These are phyloP conservation scores for Lachnellula cervina DNA, from an alignment of 2,329 filamentous ascomycete species.

Conservation along the genomic window DNA sequence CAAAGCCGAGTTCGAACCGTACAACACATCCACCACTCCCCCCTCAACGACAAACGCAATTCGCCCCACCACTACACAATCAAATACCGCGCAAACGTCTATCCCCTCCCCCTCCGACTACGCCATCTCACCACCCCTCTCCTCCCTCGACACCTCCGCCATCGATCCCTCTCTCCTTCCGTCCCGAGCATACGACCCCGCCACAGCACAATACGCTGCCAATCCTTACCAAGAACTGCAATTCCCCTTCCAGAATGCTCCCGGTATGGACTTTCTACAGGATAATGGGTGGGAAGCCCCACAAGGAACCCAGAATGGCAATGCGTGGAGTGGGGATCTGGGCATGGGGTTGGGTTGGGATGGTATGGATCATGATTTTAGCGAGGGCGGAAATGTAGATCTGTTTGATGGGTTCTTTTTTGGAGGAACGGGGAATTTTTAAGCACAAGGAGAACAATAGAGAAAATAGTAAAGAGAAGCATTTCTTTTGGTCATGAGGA, in stretches of 20 bases:
- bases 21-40: constrained; percentile 1
- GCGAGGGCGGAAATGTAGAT: constrained; percentile 34
- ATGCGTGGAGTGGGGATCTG: constrained; percentile 15
- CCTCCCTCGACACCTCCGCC: constrained; percentile 21
- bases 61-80: not conserved
- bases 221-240: constrained; percentile 16
- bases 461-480: no score
- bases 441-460: not conserved
- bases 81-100: constrained; percentile 4
- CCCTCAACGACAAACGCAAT: constrained; percentile 1
- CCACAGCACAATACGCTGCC: not conserved
- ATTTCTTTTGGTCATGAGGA: no score
- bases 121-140: constrained; percentile 25
- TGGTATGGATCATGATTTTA: constrained; percentile 25
- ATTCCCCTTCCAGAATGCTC: constrained; percentile 22
- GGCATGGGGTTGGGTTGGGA: constrained; percentile 20
- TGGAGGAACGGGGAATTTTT: constrained; percentile 32
- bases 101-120: constrained; percentile 17
- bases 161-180: constrained; percentile 29
- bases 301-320: constrained; percentile 9
- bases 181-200: constrained; percentile 7
- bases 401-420: constrained; percentile 53
- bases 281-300: constrained; percentile 14
- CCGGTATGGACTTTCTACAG: constrained; percentile 27
- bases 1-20: constrained; percentile 20